Percentiles rank a stretch among this genome's conserved stretches.
phyloP scores from a whole-genome alignment of 2,329 filamentous ascomycete genomes.

The Mycosphaerella sp. region DNA sequence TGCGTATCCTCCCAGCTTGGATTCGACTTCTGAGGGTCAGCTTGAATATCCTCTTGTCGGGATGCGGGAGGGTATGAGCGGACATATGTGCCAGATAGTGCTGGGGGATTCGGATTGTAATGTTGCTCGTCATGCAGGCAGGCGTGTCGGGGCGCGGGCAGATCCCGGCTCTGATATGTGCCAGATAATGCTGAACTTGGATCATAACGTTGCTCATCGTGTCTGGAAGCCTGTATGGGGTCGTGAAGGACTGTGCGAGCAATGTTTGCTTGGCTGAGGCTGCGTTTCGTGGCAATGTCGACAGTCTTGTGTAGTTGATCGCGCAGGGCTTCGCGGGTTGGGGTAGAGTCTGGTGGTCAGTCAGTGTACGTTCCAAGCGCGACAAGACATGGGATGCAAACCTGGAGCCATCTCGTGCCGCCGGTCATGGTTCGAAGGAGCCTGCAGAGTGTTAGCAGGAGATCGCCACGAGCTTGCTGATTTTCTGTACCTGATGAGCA shows the following conservation, averaged over 20 bases:
- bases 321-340: constrained; percentile 22
- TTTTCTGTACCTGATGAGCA: background rate
- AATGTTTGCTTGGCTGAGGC: constrained; percentile 25
- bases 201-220: background rate
- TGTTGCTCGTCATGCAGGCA: no score
- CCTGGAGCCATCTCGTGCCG: background rate
- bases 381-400: background rate
- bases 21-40: constrained; percentile 3
- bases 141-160: no score
- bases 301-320: constrained; percentile 29
- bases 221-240: constrained; percentile 22
- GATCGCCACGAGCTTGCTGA: no score
- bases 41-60: background rate
- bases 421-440: background rate
- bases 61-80: background rate
- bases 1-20: constrained; percentile 6
- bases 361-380: background rate
- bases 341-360: constrained; percentile 4
- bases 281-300: constrained; percentile 27
- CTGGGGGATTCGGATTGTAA: no score
- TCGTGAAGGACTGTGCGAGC: constrained; percentile 31
- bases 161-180: no score
- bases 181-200: background rate
- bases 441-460: background rate
- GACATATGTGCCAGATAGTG: background rate